phyloP scores from a whole-genome alignment of 2,329 filamentous ascomycete genomes.

The Bipolaris cookei region DNA sequence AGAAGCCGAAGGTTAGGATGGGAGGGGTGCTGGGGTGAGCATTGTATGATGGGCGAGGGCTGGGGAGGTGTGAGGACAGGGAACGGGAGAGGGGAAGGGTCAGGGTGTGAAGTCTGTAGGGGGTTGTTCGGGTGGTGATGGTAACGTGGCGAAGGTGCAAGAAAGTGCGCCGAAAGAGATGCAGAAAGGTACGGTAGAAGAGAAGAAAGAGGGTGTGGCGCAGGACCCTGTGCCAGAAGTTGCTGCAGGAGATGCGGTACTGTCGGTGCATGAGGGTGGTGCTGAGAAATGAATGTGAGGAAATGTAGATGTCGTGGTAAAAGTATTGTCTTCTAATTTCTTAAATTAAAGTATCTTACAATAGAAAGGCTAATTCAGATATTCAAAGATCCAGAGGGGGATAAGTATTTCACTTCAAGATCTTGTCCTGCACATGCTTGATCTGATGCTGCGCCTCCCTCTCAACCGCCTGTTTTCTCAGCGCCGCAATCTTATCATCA shows the following conservation, averaged over 20 bases:
- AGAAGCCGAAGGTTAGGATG: constrained; percentile 30
- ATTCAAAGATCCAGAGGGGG: too few species aligned
- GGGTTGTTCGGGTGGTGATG: not conserved
- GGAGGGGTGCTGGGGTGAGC: constrained; percentile 35
- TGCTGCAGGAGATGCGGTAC: not conserved
- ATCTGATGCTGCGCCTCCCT: constrained; percentile 21
- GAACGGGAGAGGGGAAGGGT: not conserved
- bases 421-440: constrained; percentile 4
- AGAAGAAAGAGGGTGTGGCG: not conserved
- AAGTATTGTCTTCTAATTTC: not conserved
- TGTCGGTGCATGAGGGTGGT: not conserved
- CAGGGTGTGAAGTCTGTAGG: not conserved
- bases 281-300: not conserved
- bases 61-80: constrained; percentile 15
- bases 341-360: not conserved
- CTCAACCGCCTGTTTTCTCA: constrained; percentile 45
- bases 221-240: too few species aligned
- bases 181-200: not conserved
- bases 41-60: constrained; percentile 27
- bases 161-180: too few species aligned
- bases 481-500: constrained; percentile 72
- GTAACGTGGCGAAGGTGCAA: not conserved
- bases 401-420: not conserved
- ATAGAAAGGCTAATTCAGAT: too few species aligned
- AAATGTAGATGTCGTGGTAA: not conserved